These are phyloP conservation scores for Truncatella angustata DNA, from an alignment of 2,329 filamentous ascomycete genomes.

Conservation along the genomic window DNA sequence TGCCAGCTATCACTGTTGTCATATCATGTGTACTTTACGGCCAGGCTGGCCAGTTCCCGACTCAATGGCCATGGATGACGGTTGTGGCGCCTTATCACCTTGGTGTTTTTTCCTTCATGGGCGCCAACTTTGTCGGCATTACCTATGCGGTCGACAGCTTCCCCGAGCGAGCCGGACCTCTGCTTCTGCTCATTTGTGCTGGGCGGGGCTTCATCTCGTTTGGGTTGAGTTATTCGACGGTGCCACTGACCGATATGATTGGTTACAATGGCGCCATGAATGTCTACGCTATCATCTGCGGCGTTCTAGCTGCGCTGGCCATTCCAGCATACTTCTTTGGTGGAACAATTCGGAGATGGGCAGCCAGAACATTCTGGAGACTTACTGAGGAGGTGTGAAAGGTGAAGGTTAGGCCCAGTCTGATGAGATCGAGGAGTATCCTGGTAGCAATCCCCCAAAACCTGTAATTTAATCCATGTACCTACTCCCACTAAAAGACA, in stretches of 20 bases:
- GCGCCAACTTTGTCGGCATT: slow-evolving; percentile 24
- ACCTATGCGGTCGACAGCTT: slow-evolving; percentile 27
- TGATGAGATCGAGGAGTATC: no score
- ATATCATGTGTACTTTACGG: slow-evolving; percentile 12
- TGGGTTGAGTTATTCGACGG: slow-evolving; percentile 21
- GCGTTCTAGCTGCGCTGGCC: slow-evolving; percentile 9
- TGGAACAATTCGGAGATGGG: slow-evolving; percentile 2
- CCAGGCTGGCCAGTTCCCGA: slow-evolving; percentile 6
- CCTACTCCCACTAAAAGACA: no score
- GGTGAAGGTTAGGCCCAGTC: no score
- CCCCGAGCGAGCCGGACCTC: slow-evolving; percentile 25
- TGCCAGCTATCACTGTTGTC: slow-evolving; percentile 9
- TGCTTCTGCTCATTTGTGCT: slow-evolving; percentile 22
- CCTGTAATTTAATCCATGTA: no score
- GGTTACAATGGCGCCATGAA: slow-evolving; percentile 22
- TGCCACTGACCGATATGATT: slow-evolving; percentile 15
- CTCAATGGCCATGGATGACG: slow-evolving; percentile 34
- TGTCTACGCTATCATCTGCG: slow-evolving; percentile 19
- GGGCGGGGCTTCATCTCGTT: slow-evolving; percentile 24
- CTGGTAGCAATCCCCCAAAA: no score
- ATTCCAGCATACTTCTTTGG: slow-evolving; percentile 8
- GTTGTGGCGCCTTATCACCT: slow-evolving; percentile 17
- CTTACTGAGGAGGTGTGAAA: neutral
- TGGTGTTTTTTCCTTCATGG: slow-evolving; percentile 24
- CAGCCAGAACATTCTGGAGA: neutral